Evolutionary conservation across 1,284 basidiomycete species (phyloP).

Genomic region (Sanghuangporus baumii): DNA sequence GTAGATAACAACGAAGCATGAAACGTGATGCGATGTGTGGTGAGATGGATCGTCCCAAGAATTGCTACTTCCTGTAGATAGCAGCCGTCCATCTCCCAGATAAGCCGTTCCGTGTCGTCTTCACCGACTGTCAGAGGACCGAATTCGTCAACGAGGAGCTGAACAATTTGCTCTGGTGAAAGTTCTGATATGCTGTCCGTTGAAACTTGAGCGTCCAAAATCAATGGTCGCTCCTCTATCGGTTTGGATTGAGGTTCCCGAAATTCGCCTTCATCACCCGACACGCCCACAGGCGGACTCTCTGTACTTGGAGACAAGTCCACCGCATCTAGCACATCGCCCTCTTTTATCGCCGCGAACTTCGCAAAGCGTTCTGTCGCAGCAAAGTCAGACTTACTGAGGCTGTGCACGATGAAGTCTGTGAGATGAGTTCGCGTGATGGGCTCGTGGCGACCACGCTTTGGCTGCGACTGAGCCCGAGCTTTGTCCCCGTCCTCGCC

Average conservation of each 20-base stretch:
- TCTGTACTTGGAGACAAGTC: neutral
- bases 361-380: conserved; percentile 16
- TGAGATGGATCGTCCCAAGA: conserved; percentile 55
- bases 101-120: conserved; percentile 44
- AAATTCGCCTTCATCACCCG: neutral
- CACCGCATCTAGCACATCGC: neutral
- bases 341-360: conserved; percentile 4
- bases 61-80: conserved; percentile 45
- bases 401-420: conserved; percentile 9
- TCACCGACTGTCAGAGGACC: conserved; percentile 34
- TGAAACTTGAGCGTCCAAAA: neutral
- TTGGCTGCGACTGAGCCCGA: neutral
- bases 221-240: neutral
- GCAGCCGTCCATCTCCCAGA: conserved; percentile 50
- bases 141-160: conserved; percentile 53
- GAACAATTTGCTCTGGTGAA: conserved; percentile 29
- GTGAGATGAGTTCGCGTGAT: conserved; percentile 1
- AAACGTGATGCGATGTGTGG: conserved; percentile 59
- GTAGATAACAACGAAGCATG: conserved; percentile 57
- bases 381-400: conserved; percentile 7
- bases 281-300: neutral
- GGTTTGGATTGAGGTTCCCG: neutral
- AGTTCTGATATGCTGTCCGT: conserved; percentile 9
- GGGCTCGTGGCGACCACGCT: neutral
- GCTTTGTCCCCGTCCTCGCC: neutral